Evolutionary conservation across 306 rosid species (phyloP).

Genomic region (Lathyrus oleraceus): DNA sequence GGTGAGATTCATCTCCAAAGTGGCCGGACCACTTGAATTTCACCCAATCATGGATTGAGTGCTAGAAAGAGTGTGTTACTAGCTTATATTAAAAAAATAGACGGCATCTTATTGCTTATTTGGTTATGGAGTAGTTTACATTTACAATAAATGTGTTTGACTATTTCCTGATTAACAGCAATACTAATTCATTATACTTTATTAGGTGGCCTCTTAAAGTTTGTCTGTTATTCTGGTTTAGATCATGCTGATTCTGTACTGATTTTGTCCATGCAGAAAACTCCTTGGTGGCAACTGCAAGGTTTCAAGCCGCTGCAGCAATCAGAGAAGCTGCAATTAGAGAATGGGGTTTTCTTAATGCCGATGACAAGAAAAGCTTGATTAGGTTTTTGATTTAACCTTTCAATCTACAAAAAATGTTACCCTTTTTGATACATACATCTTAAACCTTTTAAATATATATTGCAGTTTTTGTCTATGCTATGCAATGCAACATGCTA

Average conservation of each 20-base stretch:
- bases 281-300: conserved; percentile 75
- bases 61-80: neutral
- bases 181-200: conserved; percentile 6
- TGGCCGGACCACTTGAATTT: neutral
- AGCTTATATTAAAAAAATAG: neutral
- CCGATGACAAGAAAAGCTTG: conserved; percentile 75
- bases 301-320: conserved; percentile 95
- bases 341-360: conserved; percentile 80
- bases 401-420: conserved; percentile 2
- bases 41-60: neutral
- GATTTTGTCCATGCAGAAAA: conserved; percentile 60
- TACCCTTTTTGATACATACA: neutral
- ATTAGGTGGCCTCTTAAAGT: neutral
- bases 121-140: conserved; percentile 17
- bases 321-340: conserved; percentile 90
- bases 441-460: neutral
- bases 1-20: neutral
- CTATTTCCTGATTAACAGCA: too few relatives aligned
- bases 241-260: conserved; percentile 39
- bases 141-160: too few relatives aligned
- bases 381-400: conserved; percentile 57
- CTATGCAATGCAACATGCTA: conserved; percentile 82
- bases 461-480: conserved; percentile 84
- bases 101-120: conserved; percentile 2
- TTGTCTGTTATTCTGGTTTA: conserved; percentile 30